phyloP scores from a whole-genome alignment of 75 land plant species.

The Pseudotsuga menziesii region DNA sequence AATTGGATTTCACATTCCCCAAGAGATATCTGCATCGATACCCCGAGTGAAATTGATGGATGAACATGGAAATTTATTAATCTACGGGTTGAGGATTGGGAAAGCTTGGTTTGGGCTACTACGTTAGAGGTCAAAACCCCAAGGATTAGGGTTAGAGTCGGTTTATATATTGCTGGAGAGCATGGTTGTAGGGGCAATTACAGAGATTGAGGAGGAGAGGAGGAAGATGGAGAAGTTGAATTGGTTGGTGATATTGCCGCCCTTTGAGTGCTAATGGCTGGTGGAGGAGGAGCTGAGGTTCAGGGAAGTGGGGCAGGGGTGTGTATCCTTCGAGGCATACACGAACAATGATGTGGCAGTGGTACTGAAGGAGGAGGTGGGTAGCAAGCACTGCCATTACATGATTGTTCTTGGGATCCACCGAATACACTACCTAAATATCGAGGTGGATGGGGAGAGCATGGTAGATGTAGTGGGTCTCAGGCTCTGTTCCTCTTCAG shows the following conservation, averaged over 20 bases:
- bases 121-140: too few relatives aligned
- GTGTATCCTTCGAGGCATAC: slow-evolving; percentile 90
- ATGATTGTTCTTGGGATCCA: slow-evolving; percentile 93
- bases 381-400: slow-evolving; percentile 84
- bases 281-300: slow-evolving; percentile 62
- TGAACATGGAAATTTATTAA: too few relatives aligned
- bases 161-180: too few relatives aligned
- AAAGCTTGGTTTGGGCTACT: too few relatives aligned
- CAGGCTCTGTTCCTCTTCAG: slow-evolving; percentile 57
- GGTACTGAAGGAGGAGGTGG: slow-evolving; percentile 84
- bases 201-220: background rate
- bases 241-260: slow-evolving; percentile 64
- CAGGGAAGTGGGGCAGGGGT: slow-evolving; percentile 82
- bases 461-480: slow-evolving; percentile 81
- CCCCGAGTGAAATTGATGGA: too few relatives aligned
- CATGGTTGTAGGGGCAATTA: too few relatives aligned
- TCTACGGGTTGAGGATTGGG: too few relatives aligned
- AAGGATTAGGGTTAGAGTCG: too few relatives aligned
- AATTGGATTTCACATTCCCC: too few relatives aligned
- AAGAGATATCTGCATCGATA: too few relatives aligned
- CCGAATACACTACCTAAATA: slow-evolving; percentile 66
- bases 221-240: background rate
- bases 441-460: slow-evolving; percentile 71
- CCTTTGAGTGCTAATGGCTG: slow-evolving; percentile 93
- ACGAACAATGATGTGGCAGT: slow-evolving; percentile 92